Evolutionary conservation across 768 basidiomycete genomes (phyloP), one percentile per base, ranked within the genome.

Genomic region (Trametopsis cervina): DNA sequence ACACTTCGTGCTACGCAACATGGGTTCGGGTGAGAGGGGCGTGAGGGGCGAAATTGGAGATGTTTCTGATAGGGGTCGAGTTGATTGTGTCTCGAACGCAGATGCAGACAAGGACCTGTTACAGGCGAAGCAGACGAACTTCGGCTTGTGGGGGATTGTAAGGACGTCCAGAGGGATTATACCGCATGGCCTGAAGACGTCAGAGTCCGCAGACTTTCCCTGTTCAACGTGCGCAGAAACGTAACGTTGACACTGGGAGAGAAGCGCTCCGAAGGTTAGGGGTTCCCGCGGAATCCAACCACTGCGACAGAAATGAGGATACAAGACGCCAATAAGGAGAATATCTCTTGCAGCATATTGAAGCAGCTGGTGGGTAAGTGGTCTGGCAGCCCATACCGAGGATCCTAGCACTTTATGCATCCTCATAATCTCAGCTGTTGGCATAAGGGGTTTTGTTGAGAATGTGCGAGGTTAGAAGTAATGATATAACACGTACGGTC

Each of bases 321-420:
- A 68, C 20, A 73, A 61, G 1, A 57, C 50, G 10, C 56, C 60
- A 45, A 74, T 67, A 49, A 71, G 60, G 24, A 62, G 60, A 40
- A 73, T 66, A 56, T 74, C 73, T 50, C 67, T 65, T 4, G 71
- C 69, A 2, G 73, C 71, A 27, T 74, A 74, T 15, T 60, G 57
- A 21, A 72, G 60, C 24, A 73, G 63, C 12, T 61, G 57, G 0
- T 60, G 35, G 4, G 58, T n/a, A 33, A 74, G 62, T 0, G 73
- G 73, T 4, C 72, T 64, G 1, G 21, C 36, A 2, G 68, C 26
- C 73, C 72, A 74, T 26, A 63, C 48, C 0, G 35, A 50, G 22
- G 59, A 62, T 0, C 62, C 61, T 10, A 57, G 51, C 1, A 56
- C 43, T 48, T 62, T 60, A 59, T 71, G 69, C 66, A 70, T 67